Evolutionary conservation across 2,329 filamentous ascomycete genomes (phyloP).

Genomic region (Botrytis squamosa): DNA sequence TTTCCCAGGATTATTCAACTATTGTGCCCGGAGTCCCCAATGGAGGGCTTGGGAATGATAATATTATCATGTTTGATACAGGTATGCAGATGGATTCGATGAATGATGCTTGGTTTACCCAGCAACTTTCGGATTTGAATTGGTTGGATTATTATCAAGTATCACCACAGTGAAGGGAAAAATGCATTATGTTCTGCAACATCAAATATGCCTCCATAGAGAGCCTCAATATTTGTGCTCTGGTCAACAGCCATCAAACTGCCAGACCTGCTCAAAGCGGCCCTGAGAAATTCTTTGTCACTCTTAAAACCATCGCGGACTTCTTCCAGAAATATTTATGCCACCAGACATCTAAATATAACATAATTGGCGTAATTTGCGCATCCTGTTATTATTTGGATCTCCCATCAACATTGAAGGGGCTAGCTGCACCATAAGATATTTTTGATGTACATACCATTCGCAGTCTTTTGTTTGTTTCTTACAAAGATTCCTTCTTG

Average conservation of each 20-base stretch:
- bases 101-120: constrained; percentile 18
- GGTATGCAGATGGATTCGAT: constrained; percentile 18
- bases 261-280: background rate
- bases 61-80: constrained; percentile 10
- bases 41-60: background rate
- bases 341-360: background rate
- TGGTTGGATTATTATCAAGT: constrained; percentile 19
- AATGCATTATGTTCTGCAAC: background rate
- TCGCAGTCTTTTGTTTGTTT: background rate
- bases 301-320: background rate
- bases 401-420: background rate
- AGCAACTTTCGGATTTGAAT: constrained; percentile 16
- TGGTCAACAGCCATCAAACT: background rate
- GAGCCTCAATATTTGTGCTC: background rate
- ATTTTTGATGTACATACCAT: background rate
- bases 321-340: no score
- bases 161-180: background rate
- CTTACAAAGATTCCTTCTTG: background rate
- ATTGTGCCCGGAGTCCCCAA: background rate
- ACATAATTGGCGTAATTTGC: background rate
- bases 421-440: background rate
- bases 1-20: background rate
- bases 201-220: background rate
- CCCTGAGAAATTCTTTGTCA: background rate
- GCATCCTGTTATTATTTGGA: background rate